Percentiles rank a stretch among this genome's conserved stretches.
Evolutionary conservation across 1,284 basidiomycete species (phyloP).

Genomic region (Inonotus obliquus): DNA sequence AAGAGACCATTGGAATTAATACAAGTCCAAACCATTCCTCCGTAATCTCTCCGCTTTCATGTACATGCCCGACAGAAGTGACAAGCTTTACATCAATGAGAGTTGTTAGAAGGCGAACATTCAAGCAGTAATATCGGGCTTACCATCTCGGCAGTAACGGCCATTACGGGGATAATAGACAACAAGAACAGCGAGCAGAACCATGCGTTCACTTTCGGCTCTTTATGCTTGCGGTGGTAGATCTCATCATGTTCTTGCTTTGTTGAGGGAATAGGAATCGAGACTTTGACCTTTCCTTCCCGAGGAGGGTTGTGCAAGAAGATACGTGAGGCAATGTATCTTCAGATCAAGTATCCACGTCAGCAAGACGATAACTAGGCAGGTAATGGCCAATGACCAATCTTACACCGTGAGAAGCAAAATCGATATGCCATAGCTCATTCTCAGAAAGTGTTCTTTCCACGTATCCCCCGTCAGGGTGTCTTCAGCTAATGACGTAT

Average conservation of each 20-base stretch:
- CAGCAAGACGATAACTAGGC: neutral
- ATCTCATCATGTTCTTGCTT: conserved; percentile 40
- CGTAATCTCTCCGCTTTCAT: conserved; percentile 36
- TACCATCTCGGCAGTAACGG: conserved; percentile 64
- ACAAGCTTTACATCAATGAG: conserved; percentile 41
- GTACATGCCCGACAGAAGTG: conserved; percentile 52
- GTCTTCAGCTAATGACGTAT: conserved; percentile 24
- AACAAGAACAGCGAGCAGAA: conserved; percentile 49
- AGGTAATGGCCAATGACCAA: conserved; percentile 3
- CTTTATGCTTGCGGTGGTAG: conserved; percentile 33
- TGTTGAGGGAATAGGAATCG: conserved; percentile 40
- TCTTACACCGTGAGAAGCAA: conserved; percentile 55
- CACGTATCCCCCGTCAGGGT: conserved; percentile 36
- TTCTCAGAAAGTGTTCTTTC: conserved; percentile 43
- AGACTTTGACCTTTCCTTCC: conserved; percentile 42
- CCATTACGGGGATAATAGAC: conserved; percentile 54
- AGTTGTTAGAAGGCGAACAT: neutral
- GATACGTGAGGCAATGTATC: conserved; percentile 51
- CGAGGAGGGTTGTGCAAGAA: conserved; percentile 67
- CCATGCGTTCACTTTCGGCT: conserved; percentile 58
- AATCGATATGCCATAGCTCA: conserved; percentile 61
- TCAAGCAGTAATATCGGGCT: conserved; percentile 21
- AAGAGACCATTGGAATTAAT: conserved; percentile 63
- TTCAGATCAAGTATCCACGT: conserved; percentile 24
- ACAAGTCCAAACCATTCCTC: conserved; percentile 70